Percentiles rank a stretch among this genome's conserved stretches.
These are phyloP conservation scores for Venturia pyrina DNA, from an alignment of 2,329 filamentous ascomycete species.

Conservation along the genomic window DNA sequence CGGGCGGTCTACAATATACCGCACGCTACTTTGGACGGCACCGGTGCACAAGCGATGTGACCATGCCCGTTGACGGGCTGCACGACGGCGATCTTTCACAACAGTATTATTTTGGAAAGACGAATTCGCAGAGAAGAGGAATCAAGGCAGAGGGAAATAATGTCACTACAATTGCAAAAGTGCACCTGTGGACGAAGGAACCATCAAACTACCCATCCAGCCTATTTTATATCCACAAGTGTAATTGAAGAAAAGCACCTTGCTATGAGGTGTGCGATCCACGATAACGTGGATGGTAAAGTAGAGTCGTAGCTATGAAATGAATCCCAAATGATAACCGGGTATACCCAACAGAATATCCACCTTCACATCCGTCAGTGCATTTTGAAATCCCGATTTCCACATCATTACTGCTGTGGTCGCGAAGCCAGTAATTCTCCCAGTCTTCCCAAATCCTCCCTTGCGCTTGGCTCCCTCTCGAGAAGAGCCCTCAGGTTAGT, in stretches of 20 bases:
- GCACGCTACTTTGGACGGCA: too few relatives aligned
- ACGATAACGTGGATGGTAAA: background rate
- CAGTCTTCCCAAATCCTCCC: conserved; percentile 42
- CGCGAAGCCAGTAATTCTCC: conserved; percentile 10
- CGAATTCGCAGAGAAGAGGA: background rate
- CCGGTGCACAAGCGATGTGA: too few relatives aligned
- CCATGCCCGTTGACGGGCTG: background rate
- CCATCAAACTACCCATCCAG: background rate
- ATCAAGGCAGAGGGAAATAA: background rate
- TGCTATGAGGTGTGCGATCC: background rate
- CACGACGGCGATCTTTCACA: background rate
- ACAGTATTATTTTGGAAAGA: background rate
- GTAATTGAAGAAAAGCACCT: background rate
- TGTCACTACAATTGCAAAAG: background rate
- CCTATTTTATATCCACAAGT: background rate
- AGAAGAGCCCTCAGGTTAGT: conserved; percentile 61
- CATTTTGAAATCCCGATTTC: background rate
- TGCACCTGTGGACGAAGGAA: background rate
- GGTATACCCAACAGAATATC: conserved; percentile 5
- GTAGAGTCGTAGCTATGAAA: background rate
- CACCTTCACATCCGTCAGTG: background rate
- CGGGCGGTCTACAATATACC: too few relatives aligned
- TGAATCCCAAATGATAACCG: background rate
- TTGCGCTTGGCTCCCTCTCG: conserved; percentile 53
- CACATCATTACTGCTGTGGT: background rate